phyloP scores from a whole-genome alignment of 2,329 filamentous ascomycete species.

The Epichloe gansuensis region DNA sequence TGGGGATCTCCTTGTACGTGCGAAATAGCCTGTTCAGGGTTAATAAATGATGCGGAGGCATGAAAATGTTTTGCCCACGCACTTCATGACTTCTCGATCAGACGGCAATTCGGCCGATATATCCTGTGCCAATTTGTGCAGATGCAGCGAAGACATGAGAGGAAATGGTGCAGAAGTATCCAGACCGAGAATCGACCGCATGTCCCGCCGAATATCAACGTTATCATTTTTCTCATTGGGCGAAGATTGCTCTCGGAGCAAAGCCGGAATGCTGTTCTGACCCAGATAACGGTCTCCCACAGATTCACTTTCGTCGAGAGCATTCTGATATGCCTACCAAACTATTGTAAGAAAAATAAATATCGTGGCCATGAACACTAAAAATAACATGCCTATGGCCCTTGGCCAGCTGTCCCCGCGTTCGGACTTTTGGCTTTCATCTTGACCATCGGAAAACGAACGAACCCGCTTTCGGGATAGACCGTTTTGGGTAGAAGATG shows the following conservation, averaged over 20 bases:
- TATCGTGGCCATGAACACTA: not conserved
- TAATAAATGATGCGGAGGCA: conserved; percentile 3
- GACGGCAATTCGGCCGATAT: conserved; percentile 51
- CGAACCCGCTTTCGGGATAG: conserved; percentile 21
- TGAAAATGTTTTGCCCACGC: conserved; percentile 14
- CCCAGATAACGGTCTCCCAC: conserved; percentile 50
- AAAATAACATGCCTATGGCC: conserved; percentile 23
- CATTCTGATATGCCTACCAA: conserved; percentile 22
- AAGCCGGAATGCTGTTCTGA: conserved; percentile 56
- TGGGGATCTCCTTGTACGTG: conserved; percentile 55
- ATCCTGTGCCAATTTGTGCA: conserved; percentile 47
- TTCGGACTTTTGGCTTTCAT: conserved; percentile 22
- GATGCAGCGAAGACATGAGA: conserved; percentile 51
- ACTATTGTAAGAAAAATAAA: conserved; percentile 8
- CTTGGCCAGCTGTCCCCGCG: conserved; percentile 31
- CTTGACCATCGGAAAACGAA: conserved; percentile 20
- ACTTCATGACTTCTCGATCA: conserved; percentile 56
- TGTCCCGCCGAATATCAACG: conserved; percentile 49
- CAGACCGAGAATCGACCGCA: conserved; percentile 52
- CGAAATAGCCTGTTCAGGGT: conserved; percentile 40
- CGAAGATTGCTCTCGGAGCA: conserved; percentile 48
- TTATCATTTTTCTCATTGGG: conserved; percentile 38
- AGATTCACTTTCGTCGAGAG: conserved; percentile 40
- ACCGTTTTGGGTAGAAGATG: conserved; percentile 13
- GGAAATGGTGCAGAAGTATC: conserved; percentile 56